These are phyloP conservation scores for Colletotrichum sp. DNA, from an alignment of 2,329 filamentous ascomycete species.

Conservation along the genomic window DNA sequence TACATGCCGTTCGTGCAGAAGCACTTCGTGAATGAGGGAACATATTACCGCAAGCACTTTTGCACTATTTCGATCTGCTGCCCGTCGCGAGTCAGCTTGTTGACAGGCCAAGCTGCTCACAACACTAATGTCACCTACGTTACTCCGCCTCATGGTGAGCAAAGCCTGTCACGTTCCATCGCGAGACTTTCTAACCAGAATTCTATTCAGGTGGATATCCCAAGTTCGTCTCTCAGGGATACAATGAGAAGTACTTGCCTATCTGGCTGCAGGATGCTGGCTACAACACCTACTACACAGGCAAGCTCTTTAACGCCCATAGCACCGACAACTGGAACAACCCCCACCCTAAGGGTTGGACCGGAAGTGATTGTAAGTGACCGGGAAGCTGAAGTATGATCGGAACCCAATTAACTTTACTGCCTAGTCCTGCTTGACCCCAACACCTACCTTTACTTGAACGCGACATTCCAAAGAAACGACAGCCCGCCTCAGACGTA, in stretches of 20 bases:
- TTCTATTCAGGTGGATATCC: constrained; percentile 51
- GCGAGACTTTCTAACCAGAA: constrained; percentile 29
- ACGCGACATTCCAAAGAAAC: constrained; percentile 53
- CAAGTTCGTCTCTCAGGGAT: constrained; percentile 68
- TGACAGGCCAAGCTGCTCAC: constrained; percentile 70
- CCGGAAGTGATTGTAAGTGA: constrained; percentile 39
- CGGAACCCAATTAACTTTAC: not conserved
- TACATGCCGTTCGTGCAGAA: constrained; percentile 65
- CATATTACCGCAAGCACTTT: constrained; percentile 66
- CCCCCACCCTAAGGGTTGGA: constrained; percentile 64
- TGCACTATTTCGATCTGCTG: constrained; percentile 72
- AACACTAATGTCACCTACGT: constrained; percentile 73
- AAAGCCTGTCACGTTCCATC: not conserved
- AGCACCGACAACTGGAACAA: constrained; percentile 64
- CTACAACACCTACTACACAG: constrained; percentile 75
- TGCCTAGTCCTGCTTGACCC: constrained; percentile 42
- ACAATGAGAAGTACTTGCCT: constrained; percentile 71
- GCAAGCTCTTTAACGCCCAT: constrained; percentile 75
- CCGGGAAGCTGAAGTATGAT: not conserved
- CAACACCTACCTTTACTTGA: constrained; percentile 47
- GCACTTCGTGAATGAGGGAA: constrained; percentile 62
- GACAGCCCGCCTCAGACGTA: constrained; percentile 34
- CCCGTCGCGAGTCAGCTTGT: constrained; percentile 68
- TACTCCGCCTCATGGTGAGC: constrained; percentile 55
- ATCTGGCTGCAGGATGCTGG: constrained; percentile 73